These are phyloP conservation scores for Arabis hirsuta DNA, from an alignment of 345 rosid genomes.

Conservation along the genomic window DNA sequence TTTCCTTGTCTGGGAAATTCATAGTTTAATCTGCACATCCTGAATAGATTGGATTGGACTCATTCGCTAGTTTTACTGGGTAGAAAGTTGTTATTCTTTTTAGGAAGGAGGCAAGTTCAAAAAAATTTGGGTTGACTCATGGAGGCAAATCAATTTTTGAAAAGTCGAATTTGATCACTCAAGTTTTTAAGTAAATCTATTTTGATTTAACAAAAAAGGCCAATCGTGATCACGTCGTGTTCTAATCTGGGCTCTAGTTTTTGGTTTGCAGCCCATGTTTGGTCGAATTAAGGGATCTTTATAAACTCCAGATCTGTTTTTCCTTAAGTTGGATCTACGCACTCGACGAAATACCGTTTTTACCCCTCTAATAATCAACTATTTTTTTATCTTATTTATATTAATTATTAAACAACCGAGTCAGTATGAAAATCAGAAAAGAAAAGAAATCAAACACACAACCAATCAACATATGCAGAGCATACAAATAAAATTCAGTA, in stretches of 20 bases:
- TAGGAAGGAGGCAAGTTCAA: conserved; percentile 26
- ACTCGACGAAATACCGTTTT: neutral
- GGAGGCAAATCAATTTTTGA: conserved; percentile 30
- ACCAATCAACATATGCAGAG: no score
- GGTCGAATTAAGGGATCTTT: conserved; percentile 26
- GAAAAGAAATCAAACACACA: no score
- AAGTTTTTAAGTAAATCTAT: neutral
- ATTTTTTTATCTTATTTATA: no score
- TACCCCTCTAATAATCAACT: conserved; percentile 1
- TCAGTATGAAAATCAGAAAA: no score
- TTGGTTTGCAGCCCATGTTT: conserved; percentile 39
- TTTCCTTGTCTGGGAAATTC: neutral
- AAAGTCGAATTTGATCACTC: neutral
- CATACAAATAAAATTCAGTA: no score
- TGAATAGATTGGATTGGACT: neutral
- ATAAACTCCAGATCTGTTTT: conserved; percentile 35
- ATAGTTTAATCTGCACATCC: conserved; percentile 1
- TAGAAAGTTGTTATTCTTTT: neutral
- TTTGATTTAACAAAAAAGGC: neutral
- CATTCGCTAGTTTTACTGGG: neutral
- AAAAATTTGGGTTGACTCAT: neutral
- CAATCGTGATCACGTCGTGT: conserved; percentile 9
- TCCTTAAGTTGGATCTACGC: conserved; percentile 16
- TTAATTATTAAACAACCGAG: no score
- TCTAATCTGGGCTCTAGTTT: conserved; percentile 31